Evolutionary conservation across 2,329 filamentous ascomycete genomes (phyloP), one percentile per base, ranked within the genome.

Genomic region (Sclerotinia spermophila): DNA sequence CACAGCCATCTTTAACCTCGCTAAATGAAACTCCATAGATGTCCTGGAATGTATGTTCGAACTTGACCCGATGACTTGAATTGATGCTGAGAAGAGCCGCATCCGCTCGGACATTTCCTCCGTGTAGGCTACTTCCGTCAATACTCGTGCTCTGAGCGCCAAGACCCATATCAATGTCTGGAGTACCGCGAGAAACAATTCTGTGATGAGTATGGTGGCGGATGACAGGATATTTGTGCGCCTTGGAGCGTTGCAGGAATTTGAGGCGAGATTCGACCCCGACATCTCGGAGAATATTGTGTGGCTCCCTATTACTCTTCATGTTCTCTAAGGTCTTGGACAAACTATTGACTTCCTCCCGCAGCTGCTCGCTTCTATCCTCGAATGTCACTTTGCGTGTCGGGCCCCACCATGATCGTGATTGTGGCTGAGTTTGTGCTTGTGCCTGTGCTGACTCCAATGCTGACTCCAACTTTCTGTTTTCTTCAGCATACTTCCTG

Each of bases 231-330:
- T 40, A 27, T 15, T 40, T 33, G 21, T 38, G 24, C 17, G 62
- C 33, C 45, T 53, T 53, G 17, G 45, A 65, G 5, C 24, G 38
- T 30, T 40, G 62, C 1, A 65, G 10, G 10, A 65, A 65, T 30
- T 53, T 33, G 5, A 65, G 45, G 3, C 45, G 45, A 40, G 17
- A 13, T 2, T 27, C 10, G 19, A 65, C 27, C 3, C 62, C 45
- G 33, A 65, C 17, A 30, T 65, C 62, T 40, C 45, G 45, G n/a
- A 65, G 62, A 24, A 65, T 65, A 2, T 65, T n/a, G 8, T 65
- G 45, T 15, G 62, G 62, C n/a, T 65, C 45, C 10, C 61, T 51
- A 5, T 38, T n/a, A 38, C 17, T 30, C 62, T 65, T 65, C 7
- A 65, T 15, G 0, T 24, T 53, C 10, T 35, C 45, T 24, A 65